A percentile compares a stretch with the other conserved stretches of the same genome.
Evolutionary conservation across 805 yeast species (phyloP).

Genomic region (Tetrapisispora phaffii): DNA sequence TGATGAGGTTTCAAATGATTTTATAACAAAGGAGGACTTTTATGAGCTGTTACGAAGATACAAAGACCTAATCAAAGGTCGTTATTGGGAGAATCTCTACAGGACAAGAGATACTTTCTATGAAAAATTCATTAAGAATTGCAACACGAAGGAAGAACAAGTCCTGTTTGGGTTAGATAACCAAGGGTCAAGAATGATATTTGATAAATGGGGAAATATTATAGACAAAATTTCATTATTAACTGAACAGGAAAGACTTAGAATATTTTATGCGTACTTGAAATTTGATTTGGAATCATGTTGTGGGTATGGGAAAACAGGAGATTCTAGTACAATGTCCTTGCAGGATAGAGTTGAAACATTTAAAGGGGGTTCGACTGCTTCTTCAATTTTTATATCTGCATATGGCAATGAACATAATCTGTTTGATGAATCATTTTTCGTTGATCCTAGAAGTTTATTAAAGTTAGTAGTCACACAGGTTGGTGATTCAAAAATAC

Average conservation of each 20-base stretch:
- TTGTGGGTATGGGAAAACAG: constrained; percentile 14
- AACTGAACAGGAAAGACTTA: constrained; percentile 25
- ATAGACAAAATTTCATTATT: constrained; percentile 29
- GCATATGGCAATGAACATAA: constrained; percentile 17
- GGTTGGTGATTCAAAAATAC: constrained; percentile 84
- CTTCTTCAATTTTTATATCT: constrained; percentile 50
- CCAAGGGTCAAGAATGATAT: constrained; percentile 28
- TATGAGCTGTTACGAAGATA: constrained; percentile 44
- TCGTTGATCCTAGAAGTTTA: constrained; percentile 51
- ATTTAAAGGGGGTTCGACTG: constrained; percentile 55
- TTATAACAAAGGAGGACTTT: constrained; percentile 28
- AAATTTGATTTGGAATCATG: constrained; percentile 26
- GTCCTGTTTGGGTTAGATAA: constrained; percentile 19
- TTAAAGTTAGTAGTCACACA: constrained; percentile 73
- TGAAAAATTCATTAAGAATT: constrained; percentile 26
- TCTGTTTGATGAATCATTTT: constrained; percentile 23
- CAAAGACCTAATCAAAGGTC: constrained; percentile 51
- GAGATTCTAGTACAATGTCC: constrained; percentile 2
- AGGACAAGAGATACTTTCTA: constrained; percentile 33
- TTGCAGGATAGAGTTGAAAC: constrained; percentile 22
- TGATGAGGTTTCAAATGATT: constrained; percentile 38
- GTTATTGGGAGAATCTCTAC: constrained; percentile 79
- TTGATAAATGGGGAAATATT: constrained; percentile 29
- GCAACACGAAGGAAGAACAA: constrained; percentile 29
- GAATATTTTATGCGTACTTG: constrained; percentile 22